A percentile compares a stretch with the other conserved stretches of the same genome.
Evolutionary conservation across 768 basidiomycete species (phyloP).

Genomic region (Mycena vitilis): DNA sequence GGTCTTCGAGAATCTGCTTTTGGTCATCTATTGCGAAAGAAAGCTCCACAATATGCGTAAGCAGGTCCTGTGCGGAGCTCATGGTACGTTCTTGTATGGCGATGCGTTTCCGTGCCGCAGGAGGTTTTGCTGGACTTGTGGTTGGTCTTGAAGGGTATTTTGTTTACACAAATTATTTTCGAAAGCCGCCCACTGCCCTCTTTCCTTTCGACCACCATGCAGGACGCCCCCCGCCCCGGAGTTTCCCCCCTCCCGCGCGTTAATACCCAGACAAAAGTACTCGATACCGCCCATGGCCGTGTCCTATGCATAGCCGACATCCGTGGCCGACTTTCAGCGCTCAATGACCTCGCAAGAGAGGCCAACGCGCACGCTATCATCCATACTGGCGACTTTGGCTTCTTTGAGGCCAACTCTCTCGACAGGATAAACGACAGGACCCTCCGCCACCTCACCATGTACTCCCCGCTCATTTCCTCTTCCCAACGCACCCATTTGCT

Average conservation of each 20-base stretch:
- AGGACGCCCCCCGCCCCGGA: slow-evolving; percentile 65
- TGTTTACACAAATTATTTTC: neutral
- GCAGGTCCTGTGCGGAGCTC: neutral
- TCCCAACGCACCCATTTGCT: slow-evolving; percentile 85
- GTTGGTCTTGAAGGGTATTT: too few relatives aligned
- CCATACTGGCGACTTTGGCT: slow-evolving; percentile 99
- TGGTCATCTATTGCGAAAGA: neutral
- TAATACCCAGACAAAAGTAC: slow-evolving; percentile 82
- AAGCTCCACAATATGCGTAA: neutral
- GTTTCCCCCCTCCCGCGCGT: slow-evolving; percentile 52
- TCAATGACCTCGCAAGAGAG: slow-evolving; percentile 92
- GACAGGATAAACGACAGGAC: slow-evolving; percentile 95
- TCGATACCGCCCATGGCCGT: slow-evolving; percentile 84
- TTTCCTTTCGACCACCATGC: slow-evolving; percentile 30
- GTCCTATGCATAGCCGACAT: slow-evolving; percentile 97
- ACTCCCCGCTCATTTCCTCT: slow-evolving; percentile 92
- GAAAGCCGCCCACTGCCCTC: neutral
- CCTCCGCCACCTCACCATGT: slow-evolving; percentile 94
- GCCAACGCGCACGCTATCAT: slow-evolving; percentile 92
- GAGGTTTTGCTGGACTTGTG: too few relatives aligned
- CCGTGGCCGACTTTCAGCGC: slow-evolving; percentile 84
- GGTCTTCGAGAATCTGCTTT: neutral
- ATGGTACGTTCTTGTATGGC: too few relatives aligned
- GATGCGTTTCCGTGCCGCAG: too few relatives aligned
- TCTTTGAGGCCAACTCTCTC: slow-evolving; percentile 88